phyloP scores from a whole-genome alignment of 305 asterid species.

The Solanum hybrid region DNA sequence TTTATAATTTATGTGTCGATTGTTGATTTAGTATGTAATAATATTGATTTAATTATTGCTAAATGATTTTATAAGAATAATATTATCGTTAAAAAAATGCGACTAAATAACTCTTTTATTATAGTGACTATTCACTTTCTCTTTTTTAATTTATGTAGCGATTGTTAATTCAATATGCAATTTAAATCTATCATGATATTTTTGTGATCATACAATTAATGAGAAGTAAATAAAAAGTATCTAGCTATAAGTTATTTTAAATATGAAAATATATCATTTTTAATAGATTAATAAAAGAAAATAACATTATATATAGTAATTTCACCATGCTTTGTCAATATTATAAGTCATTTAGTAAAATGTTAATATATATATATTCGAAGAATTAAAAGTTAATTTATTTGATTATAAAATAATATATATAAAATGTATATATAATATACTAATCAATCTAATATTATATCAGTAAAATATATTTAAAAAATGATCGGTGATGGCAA shows the following conservation, averaged over 20 bases:
- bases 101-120: background rate
- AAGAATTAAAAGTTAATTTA: too few relatives aligned
- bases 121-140: background rate
- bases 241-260: background rate
- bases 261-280: background rate
- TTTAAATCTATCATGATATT: background rate
- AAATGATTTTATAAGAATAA: too few relatives aligned
- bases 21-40: background rate
- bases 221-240: background rate
- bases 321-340: background rate
- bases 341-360: background rate
- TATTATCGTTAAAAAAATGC: too few relatives aligned
- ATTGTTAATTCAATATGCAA: background rate
- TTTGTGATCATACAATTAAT: background rate
- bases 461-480: too few relatives aligned
- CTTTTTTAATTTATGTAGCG: background rate
- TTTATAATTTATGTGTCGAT: background rate
- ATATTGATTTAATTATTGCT: background rate
- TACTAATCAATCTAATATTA: too few relatives aligned
- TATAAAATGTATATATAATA: too few relatives aligned
- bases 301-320: background rate
- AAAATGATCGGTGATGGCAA: too few relatives aligned
- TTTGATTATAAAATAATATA: too few relatives aligned
- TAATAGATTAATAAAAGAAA: background rate
- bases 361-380: too few relatives aligned